Conservation (phyloP, 1,284 basidiomycete species). For the Pseudozyma thailandica region DNA sequence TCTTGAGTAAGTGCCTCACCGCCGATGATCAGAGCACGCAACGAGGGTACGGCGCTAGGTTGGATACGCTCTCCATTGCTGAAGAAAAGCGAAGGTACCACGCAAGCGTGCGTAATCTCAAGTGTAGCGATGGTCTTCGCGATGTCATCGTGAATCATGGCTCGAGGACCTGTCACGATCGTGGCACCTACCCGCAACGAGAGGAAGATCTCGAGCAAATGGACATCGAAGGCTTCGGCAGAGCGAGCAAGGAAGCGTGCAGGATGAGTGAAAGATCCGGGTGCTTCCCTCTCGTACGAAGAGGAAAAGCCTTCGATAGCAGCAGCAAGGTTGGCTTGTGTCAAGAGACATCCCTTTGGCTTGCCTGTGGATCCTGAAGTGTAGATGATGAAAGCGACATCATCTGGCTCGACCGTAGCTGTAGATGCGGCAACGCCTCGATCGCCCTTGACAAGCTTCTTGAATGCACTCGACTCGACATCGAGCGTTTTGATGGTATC, state of each 20-base stretch:
- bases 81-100: conserved; percentile 66
- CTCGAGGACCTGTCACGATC: conserved; percentile 61
- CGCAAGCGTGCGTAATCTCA: conserved; percentile 62
- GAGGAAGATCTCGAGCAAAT: conserved; percentile 65
- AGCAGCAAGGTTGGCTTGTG: conserved; percentile 53
- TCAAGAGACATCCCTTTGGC: conserved; percentile 63
- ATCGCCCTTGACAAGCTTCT: neutral
- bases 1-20: conserved; percentile 60
- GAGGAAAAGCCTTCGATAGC: conserved; percentile 55
- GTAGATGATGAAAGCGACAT: conserved; percentile 63
- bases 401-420: conserved; percentile 12
- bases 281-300: conserved; percentile 48
- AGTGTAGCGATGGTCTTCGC: conserved; percentile 55
- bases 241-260: conserved; percentile 64
- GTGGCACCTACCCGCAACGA: conserved; percentile 62
- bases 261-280: conserved; percentile 33
- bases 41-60: conserved; percentile 52
- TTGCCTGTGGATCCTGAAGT: conserved; percentile 64
- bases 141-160: conserved; percentile 59
- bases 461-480: conserved; percentile 18
- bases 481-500: conserved; percentile 8
- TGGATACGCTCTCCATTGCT: conserved; percentile 50
- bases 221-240: conserved; percentile 66
- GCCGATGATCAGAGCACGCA: conserved; percentile 60
- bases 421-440: neutral